Base-by-base conservation (phyloP, 1,139 yeast species). In the Yamadazyma siamensis region DNA sequence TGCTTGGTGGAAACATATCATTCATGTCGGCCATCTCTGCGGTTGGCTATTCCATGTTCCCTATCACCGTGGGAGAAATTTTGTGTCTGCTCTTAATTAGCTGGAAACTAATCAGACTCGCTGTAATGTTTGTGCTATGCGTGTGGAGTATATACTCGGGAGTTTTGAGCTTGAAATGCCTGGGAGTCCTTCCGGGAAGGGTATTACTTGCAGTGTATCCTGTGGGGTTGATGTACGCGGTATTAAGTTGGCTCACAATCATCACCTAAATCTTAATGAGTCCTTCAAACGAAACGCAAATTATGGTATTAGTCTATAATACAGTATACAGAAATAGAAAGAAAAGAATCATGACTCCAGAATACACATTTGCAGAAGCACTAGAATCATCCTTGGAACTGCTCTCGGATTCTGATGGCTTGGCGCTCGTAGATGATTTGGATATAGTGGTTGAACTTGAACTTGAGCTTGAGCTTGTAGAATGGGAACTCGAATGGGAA, bases 1-100 rank as follows among this genome's bases (percentile, higher is more conserved):
- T 86, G 26, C 65, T 86, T 21, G 88, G 89, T 7, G 88, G 89
- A 4, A 68, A 77, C 24, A 76, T 81, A 22, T 63, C 73, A 0
- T 82, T 82, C 46, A 75, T 86, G 65, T 84, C 84, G 33, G 89
- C 94, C 17, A 65, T 86, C 33, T 79, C 88, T 47, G 85, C 89
- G 16, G 73, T 85, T 2, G 94, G 95, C 2, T 86, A 86, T 59
- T 80, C 89, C 12, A 59, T 84, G 54, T 85, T 86, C 56, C 95
- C 95, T 3, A 65, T 86, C 23, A 74, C 81, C 4, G 47, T 81
- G 7, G 86, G 88, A 0, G 79, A 83, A 5, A 34, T 78, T 4
- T 39, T 80, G n/a, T 71, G 85, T 27, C 62, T 80, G 5, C 64
- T 81, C 34, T 59, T 82, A 15, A 38, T 67, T 11, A 58, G 63